phyloP scores from a whole-genome alignment of 768 basidiomycete genomes.

The Podaxis mareebaensis region DNA sequence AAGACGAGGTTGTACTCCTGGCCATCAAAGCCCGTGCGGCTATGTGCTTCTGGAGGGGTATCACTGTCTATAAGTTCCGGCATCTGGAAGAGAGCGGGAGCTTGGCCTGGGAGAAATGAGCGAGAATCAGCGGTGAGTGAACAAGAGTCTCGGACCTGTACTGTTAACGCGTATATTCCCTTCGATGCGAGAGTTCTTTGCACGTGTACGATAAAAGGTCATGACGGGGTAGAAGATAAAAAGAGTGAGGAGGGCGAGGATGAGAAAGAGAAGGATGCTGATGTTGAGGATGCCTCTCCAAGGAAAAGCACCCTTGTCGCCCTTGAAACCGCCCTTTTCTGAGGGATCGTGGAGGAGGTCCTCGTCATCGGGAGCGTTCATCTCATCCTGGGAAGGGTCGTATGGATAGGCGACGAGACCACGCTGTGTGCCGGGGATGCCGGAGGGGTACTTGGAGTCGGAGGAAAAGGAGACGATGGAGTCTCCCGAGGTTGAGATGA shows the following conservation, averaged over 20 bases:
- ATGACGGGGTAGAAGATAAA: constrained; percentile 84
- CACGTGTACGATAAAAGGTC: constrained; percentile 43
- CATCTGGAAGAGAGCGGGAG: constrained; percentile 56
- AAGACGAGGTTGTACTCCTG: constrained; percentile 69
- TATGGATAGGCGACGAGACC: constrained; percentile 70
- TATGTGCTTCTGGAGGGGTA: constrained; percentile 61
- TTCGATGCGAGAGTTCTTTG: constrained; percentile 46
- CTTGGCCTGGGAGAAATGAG: constrained; percentile 49
- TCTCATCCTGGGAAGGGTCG: constrained; percentile 60
- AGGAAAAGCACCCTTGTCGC: constrained; percentile 34
- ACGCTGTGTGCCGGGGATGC: constrained; percentile 26
- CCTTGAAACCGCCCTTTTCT: constrained; percentile 27
- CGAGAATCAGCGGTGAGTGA: constrained; percentile 2
- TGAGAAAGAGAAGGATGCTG: constrained; percentile 61
- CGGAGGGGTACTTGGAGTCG: constrained; percentile 68
- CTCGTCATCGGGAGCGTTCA: constrained; percentile 66
- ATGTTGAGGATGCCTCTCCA: constrained; percentile 65
- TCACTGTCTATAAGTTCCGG: constrained; percentile 67
- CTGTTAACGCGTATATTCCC: constrained; percentile 68
- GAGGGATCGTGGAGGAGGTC: constrained; percentile 72
- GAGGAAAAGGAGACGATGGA: constrained; percentile 52
- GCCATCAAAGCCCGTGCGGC: constrained; percentile 74
- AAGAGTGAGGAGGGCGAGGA: constrained; percentile 61
- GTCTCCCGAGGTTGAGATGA: constrained; percentile 35
- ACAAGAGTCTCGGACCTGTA: constrained; percentile 32